Base-by-base conservation (phyloP, 1,139 yeast genomes). In the Saccharomyces hybrid region DNA sequence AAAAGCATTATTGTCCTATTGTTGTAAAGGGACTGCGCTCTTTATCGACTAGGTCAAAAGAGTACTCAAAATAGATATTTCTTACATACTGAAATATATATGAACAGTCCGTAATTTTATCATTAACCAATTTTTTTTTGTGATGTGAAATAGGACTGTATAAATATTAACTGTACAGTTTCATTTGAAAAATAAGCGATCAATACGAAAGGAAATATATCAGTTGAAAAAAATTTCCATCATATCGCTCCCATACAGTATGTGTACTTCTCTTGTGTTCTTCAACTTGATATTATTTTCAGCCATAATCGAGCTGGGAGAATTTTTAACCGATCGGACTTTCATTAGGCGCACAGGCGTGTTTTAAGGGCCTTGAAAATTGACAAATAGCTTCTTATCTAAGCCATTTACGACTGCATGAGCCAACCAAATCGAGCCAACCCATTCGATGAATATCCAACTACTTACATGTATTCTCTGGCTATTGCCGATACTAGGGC, bases 1-100 rank as follows among this genome's bases (percentile, higher is more conserved):
- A 85, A 57, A 81, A 83, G 58, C 98, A 93, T 70, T 93, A 87
- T 68, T 81, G 89, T 60, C 95, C 95, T 2, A 74, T 80, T 63
- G 88, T 90, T n/a, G 77, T 82, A 6, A 75, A 77, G 62, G 83
- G 83, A 14, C 79, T 83, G 1, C 73, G 69, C 56, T 62, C 76
- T 3, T 56, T 78, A 52, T 56, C 75, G 48, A 72, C 72, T 30
- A 71, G 71, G 55, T 68, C 75, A 1, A 71, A 68, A 56, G 72
- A 64, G 46, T 56, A 48, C n/a, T 42, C 54, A n/a, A 61, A 53
- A 50, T 58, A 59, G 50, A 26, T 50, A 34, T 34, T 7, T 7
- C 13, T 9, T 34, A 34, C 7, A 34, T 8, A 4, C 23, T 6
- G 9, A 3, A 34, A 14, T 16, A 14, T 34, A 14, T 34, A 34